phyloP scores from a whole-genome alignment of 805 yeast species.

The Huiozyma sinensis region DNA sequence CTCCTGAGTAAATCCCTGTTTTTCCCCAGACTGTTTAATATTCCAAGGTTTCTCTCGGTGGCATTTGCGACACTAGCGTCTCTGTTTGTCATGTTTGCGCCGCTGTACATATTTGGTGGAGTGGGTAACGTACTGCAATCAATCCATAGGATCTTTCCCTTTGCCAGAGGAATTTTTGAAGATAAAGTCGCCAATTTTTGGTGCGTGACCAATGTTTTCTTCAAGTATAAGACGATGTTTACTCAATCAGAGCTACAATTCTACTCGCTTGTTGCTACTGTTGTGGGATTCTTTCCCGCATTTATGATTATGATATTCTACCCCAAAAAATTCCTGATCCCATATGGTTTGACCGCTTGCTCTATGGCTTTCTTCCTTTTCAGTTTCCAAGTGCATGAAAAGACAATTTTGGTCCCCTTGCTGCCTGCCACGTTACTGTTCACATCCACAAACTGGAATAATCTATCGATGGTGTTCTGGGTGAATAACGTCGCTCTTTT shows the following conservation, averaged over 20 bases:
- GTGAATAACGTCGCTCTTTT: conserved; percentile 74
- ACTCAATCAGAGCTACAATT: conserved; percentile 47
- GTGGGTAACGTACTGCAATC: conserved; percentile 34
- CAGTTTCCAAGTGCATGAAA: conserved; percentile 94
- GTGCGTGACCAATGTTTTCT: conserved; percentile 79
- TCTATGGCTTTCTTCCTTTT: conserved; percentile 84
- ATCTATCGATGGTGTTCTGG: conserved; percentile 75
- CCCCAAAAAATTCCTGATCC: conserved; percentile 41
- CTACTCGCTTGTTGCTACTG: conserved; percentile 44
- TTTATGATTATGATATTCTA: conserved; percentile 38
- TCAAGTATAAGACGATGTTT: conserved; percentile 57
- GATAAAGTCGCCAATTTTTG: conserved; percentile 96
- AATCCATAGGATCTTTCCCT: conserved; percentile 78
- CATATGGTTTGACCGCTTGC: conserved; percentile 72
- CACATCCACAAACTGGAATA: conserved; percentile 42
- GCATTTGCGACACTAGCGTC: conserved; percentile 54
- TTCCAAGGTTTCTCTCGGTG: conserved; percentile 50
- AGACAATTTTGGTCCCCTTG: conserved; percentile 78
- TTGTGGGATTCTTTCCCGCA: conserved; percentile 45
- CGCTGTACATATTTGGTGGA: conserved; percentile 44
- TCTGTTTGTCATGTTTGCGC: conserved; percentile 42
- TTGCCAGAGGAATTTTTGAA: conserved; percentile 87
- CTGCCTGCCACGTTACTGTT: conserved; percentile 67
- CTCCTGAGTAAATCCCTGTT: conserved; percentile 45
- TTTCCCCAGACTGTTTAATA: conserved; percentile 33